Base-by-base conservation (phyloP, 208 protist species). In the Trypanosoma platydactyli region DNA sequence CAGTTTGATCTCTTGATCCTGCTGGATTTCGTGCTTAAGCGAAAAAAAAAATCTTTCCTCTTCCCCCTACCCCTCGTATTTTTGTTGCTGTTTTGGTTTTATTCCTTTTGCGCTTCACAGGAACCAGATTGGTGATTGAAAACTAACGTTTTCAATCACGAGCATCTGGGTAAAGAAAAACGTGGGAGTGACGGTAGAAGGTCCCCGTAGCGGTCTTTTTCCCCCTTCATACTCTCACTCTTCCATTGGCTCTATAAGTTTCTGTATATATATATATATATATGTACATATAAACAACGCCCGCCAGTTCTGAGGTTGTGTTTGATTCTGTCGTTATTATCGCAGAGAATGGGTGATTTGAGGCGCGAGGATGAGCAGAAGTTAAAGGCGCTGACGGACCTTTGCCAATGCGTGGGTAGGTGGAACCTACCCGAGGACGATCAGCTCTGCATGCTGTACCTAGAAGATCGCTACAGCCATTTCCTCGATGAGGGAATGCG, bases 401-500 rank as follows among this genome's bases (percentile, higher is more conserved):
- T 64, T 41, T 42, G 50, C 25, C 22, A 30, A 44, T 3, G 16
- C 15, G 54, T 63, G 5, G 58, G 68, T 20, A 41, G 61, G 20
- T 42, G 20, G 16, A 65, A 62, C 53, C 40, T 72, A 22, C 40
- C 51, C 7, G 68, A 74, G 53, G 59, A 64, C 25, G 59, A 74
- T 22, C 51, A 68, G 41, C 29, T 68, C 18, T n/a, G 13, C 22
- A 51, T 74, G 24, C 25, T 63, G 20, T 64, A 63, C 20, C 46
- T 74, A 15, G 68, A 74, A 49, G 60, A 74, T 33, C 33, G 49
- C n/a, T 61, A 68, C 50, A 45, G 61, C 13, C 1, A 33, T 30
- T 74, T 68, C 27, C 13, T 74, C 13, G 60, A 74, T 25, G 68
- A 74, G 27, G 68, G 60, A 42, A 38, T 74, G 58, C 54, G 56